phyloP scores from a whole-genome alignment of 257 asterid species.

The Solanum infundibuliforme region DNA sequence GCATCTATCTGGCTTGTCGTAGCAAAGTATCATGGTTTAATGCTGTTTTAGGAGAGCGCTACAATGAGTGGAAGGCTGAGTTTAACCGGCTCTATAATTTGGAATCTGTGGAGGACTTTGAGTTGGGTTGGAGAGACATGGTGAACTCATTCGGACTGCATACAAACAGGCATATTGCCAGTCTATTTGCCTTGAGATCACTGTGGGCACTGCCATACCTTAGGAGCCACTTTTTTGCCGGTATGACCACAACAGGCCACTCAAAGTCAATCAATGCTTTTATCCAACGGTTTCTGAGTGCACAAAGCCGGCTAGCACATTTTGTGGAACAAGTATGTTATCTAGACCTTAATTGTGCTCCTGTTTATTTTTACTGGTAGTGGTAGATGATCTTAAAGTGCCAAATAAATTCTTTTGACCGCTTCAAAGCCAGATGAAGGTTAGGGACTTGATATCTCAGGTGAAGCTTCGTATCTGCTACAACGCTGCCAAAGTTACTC shows the following conservation, averaged over 20 bases:
- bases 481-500: neutral
- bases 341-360: neutral
- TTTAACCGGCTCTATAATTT: conserved; percentile 76
- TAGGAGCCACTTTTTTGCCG: conserved; percentile 92
- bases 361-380: neutral
- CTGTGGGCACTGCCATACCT: conserved; percentile 94
- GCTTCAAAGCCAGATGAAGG: neutral
- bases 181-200: conserved; percentile 58
- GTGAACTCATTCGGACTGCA: conserved; percentile 77
- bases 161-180: conserved; percentile 75
- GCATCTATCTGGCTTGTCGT: conserved; percentile 78
- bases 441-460: neutral
- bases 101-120: conserved; percentile 76
- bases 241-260: conserved; percentile 72
- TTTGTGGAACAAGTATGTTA: conserved; percentile 85
- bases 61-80: conserved; percentile 90
- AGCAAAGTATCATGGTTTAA: conserved; percentile 96
- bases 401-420: neutral
- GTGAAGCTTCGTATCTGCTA: neutral
- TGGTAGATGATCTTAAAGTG: neutral
- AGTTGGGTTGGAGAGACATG: conserved; percentile 94
- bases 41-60: conserved; percentile 85
- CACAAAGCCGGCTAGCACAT: conserved; percentile 88
- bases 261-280: conserved; percentile 87
- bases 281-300: conserved; percentile 90